Conservation (phyloP, 371 early-diverging fungal species). For the Nematocida ausubeli region DNA sequence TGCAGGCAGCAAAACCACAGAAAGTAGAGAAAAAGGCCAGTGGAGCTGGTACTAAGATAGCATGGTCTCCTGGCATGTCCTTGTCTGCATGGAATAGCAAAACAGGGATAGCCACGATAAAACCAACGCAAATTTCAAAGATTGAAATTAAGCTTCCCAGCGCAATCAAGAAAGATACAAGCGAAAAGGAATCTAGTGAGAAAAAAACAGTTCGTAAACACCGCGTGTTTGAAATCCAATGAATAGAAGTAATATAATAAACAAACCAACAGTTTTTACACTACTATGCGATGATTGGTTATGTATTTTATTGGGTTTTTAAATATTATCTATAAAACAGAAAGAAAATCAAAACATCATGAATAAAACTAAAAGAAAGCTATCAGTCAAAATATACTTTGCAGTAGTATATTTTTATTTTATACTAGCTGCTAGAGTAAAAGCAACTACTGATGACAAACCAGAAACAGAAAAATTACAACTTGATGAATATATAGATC, state of each 20-base stretch:
- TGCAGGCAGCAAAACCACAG: not conserved
- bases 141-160: slow-evolving; percentile 6
- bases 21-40: not conserved
- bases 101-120: not conserved
- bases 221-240: not conserved
- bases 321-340: not conserved
- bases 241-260: not conserved
- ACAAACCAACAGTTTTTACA: not conserved
- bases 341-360: not conserved
- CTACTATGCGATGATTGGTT: not conserved
- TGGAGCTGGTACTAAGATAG: not conserved
- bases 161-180: not conserved
- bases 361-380: not conserved
- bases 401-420: not conserved
- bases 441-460: not conserved
- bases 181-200: not conserved
- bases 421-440: not conserved
- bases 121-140: slow-evolving; percentile 4
- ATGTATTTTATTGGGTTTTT: not conserved
- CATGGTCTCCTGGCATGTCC: not conserved
- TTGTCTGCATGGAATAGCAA: not conserved
- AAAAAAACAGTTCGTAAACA: not conserved
- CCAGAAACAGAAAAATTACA: not conserved
- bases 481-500: too few relatives aligned
- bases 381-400: not conserved